Conservation (phyloP, 2,329 filamentous ascomycete species). For the Colletotrichum somersetense region DNA sequence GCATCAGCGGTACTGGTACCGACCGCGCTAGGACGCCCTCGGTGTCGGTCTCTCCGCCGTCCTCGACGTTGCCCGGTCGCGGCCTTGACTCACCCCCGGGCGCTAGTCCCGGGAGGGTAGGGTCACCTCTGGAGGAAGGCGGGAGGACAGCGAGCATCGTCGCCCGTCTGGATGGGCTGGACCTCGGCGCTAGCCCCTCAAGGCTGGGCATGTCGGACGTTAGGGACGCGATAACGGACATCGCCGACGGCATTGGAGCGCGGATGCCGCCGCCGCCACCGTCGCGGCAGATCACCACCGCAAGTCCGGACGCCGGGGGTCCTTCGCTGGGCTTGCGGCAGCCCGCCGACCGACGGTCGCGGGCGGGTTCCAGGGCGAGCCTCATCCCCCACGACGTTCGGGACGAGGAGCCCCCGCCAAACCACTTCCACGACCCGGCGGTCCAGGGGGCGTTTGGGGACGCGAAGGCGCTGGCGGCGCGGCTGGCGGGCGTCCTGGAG, state of each 20-base stretch:
- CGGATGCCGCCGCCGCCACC: background rate
- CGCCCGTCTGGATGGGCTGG: background rate
- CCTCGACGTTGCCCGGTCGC: background rate
- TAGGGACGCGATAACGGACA: background rate
- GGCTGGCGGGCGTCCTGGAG: slow-evolving; percentile 50
- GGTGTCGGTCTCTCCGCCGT: background rate
- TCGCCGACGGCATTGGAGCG: background rate
- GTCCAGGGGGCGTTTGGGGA: slow-evolving; percentile 53
- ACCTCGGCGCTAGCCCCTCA: background rate
- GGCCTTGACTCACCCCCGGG: background rate
- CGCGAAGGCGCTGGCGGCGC: slow-evolving; percentile 50
- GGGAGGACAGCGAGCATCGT: background rate
- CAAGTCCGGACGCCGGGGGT: background rate
- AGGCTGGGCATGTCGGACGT: slow-evolving; percentile 6
- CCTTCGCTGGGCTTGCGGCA: background rate
- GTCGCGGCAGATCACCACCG: background rate
- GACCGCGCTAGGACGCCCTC: background rate
- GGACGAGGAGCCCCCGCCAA: slow-evolving; percentile 51
- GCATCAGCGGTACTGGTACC: background rate
- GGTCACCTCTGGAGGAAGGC: background rate
- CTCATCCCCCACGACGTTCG: slow-evolving; percentile 41
- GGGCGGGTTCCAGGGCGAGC: slow-evolving; percentile 7
- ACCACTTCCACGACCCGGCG: slow-evolving; percentile 52
- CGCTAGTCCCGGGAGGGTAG: background rate
- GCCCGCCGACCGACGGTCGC: slow-evolving; percentile 1